Conservation (phyloP, 495 filamentous ascomycete genomes). For the Annulohypoxylon moriforme region DNA sequence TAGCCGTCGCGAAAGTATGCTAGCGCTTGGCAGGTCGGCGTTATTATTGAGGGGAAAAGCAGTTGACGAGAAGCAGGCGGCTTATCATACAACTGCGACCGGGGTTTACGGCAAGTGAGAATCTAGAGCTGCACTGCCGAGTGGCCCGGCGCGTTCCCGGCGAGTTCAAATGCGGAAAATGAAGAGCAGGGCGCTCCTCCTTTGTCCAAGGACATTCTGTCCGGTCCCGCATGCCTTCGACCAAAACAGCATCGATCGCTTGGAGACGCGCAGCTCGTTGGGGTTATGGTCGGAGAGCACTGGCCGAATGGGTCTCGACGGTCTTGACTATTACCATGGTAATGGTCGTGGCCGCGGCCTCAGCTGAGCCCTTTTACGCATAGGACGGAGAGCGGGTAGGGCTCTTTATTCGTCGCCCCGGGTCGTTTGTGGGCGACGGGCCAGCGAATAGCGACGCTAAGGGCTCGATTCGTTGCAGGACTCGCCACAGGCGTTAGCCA, state of each 20-base stretch:
- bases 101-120: conserved; percentile 40
- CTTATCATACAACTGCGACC: conserved; percentile 32
- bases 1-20: conserved; percentile 23
- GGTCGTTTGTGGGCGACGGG: conserved; percentile 17
- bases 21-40: conserved; percentile 31
- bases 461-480: conserved; percentile 31
- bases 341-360: conserved; percentile 29
- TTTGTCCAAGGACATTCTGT: conserved; percentile 23
- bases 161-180: conserved; percentile 38
- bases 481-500: conserved; percentile 41
- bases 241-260: conserved; percentile 45
- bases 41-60: conserved; percentile 38
- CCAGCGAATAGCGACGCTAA: conserved; percentile 36
- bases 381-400: conserved; percentile 26
- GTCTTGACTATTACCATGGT: conserved; percentile 34
- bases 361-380: conserved; percentile 37
- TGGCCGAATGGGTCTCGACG: conserved; percentile 27
- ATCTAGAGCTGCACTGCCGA: conserved; percentile 42
- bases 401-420: conserved; percentile 37
- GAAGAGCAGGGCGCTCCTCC: conserved; percentile 30
- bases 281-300: conserved; percentile 20
- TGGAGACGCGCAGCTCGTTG: conserved; percentile 27
- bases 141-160: conserved; percentile 21
- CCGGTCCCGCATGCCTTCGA: conserved; percentile 37
- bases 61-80: conserved; percentile 18